phyloP scores from a whole-genome alignment of 1,284 basidiomycete species.

The Ceratorhiza oryzae-sativae region DNA sequence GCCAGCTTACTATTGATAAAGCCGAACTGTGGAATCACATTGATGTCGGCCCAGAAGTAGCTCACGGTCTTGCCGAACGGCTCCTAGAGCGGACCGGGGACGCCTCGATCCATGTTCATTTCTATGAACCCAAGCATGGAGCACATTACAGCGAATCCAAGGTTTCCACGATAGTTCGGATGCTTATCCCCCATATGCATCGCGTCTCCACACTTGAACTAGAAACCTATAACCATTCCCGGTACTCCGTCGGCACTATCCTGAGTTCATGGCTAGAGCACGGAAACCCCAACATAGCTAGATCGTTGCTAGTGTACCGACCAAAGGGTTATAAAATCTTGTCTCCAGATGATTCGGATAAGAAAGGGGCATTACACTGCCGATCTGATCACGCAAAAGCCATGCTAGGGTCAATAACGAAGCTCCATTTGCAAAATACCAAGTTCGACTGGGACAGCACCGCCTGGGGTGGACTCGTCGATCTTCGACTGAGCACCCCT shows the following conservation, averaged over 20 bases:
- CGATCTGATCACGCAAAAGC: not conserved
- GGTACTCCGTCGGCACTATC: not conserved
- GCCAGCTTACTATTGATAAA: not conserved
- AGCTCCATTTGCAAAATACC: not conserved
- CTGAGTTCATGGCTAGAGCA: not conserved
- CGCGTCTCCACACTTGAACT: not conserved
- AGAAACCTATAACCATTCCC: not conserved
- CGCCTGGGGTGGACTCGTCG: not conserved
- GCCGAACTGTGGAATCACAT: not conserved
- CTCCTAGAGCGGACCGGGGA: not conserved
- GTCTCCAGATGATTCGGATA: too few relatives aligned
- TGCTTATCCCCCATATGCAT: not conserved
- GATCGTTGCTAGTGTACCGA: not conserved
- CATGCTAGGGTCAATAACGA: not conserved
- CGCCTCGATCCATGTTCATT: not conserved
- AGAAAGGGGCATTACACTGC: not conserved
- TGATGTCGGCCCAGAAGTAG: not conserved
- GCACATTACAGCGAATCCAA: not conserved
- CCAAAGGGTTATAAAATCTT: not conserved
- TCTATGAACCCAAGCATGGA: not conserved
- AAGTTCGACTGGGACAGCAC: not conserved
- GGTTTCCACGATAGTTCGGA: not conserved
- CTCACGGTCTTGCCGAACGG: not conserved
- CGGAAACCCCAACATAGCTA: not conserved
- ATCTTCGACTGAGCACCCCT: not conserved